phyloP scores from a whole-genome alignment of 75 land plant species.

The Pinus albicaulis region DNA sequence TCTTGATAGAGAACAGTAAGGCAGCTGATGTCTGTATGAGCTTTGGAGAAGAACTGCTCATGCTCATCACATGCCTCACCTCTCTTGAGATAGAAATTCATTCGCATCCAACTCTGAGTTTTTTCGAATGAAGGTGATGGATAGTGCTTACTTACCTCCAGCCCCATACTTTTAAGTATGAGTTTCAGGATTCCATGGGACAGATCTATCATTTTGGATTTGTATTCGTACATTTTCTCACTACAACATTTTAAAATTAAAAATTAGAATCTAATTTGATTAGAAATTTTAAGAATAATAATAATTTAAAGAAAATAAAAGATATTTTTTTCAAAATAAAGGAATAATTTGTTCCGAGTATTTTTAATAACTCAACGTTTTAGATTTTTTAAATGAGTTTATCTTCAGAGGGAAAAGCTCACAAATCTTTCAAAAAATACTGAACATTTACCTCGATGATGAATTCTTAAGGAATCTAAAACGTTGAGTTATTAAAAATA shows the following conservation, averaged over 20 bases:
- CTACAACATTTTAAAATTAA: conserved; percentile 3
- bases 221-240: conserved; percentile 36
- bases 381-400: too few species aligned
- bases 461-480: too few species aligned
- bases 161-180: conserved; percentile 25
- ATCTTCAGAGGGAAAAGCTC: too few species aligned
- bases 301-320: too few species aligned
- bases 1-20: conserved; percentile 27
- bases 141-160: conserved; percentile 23
- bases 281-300: neutral
- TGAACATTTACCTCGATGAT: too few species aligned
- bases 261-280: neutral
- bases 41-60: neutral
- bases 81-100: conserved; percentile 28
- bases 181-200: conserved; percentile 25
- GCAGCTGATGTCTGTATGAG: conserved; percentile 4
- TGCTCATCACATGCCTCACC: neutral
- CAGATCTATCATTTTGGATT: conserved; percentile 30
- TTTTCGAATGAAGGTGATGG: conserved; percentile 29
- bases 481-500: too few species aligned
- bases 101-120: conserved; percentile 47
- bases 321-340: too few species aligned
- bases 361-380: too few species aligned
- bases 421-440: too few species aligned
- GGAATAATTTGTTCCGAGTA: too few species aligned